Conservation (phyloP, 345 rosid genomes). For the Murraya koenigii region DNA sequence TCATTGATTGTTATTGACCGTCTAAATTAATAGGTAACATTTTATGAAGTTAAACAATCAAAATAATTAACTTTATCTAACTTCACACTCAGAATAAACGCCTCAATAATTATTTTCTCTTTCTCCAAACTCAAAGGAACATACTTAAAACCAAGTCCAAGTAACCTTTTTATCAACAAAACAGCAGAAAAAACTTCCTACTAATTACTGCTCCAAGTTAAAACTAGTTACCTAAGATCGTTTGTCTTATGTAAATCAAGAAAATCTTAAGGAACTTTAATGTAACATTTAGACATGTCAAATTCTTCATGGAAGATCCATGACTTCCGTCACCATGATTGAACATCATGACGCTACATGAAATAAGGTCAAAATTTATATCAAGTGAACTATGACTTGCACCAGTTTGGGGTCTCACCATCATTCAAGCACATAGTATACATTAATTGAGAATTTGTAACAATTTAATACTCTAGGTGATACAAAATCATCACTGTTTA, state of each 20-base stretch:
- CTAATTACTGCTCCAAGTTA: neutral
- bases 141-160: neutral
- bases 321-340: neutral
- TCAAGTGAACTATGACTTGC: neutral
- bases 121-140: neutral
- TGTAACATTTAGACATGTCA: neutral
- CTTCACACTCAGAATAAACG: conserved; percentile 12
- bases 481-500: neutral
- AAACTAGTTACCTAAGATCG: neutral
- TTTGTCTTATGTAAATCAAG: neutral
- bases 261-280: neutral
- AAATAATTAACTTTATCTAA: conserved; percentile 19
- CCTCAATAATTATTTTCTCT: neutral
- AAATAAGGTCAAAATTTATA: neutral
- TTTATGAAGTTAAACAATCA: conserved; percentile 20
- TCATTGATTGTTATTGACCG: neutral
- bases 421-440: neutral
- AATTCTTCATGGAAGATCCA: neutral
- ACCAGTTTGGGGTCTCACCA: neutral
- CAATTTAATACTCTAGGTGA: neutral
- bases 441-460: neutral
- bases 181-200: neutral
- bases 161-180: neutral
- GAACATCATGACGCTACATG: too few relatives aligned
- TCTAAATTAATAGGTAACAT: conserved; percentile 16